Conservation (phyloP, 768 basidiomycete species). For the Lenzites betulinus region DNA sequence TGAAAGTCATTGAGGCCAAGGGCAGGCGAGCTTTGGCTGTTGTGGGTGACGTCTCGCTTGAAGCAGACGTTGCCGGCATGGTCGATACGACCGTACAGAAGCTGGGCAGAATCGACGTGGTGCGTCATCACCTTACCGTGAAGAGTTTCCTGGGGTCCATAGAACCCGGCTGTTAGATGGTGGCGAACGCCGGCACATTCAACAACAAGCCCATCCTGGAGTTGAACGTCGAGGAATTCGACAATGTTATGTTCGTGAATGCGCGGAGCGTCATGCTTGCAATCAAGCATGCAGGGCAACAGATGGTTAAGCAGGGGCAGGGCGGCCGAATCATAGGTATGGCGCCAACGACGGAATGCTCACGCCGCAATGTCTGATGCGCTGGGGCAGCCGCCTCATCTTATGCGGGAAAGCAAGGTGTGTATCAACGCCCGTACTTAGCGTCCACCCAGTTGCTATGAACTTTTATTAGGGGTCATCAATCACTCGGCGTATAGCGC, state of each 20-base stretch:
- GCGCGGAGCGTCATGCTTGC: slow-evolving; percentile 37
- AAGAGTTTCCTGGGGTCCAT: not conserved
- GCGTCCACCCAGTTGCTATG: not conserved
- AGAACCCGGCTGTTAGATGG: slow-evolving; percentile 21
- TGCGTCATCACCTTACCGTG: slow-evolving; percentile 16
- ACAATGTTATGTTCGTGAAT: slow-evolving; percentile 34
- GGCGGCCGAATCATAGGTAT: slow-evolving; percentile 43
- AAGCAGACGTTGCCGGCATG: slow-evolving; percentile 44
- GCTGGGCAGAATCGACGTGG: slow-evolving; percentile 50
- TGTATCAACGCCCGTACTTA: not conserved
- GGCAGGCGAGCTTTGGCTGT: slow-evolving; percentile 30
- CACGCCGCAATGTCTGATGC: not conserved
- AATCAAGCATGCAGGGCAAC: slow-evolving; percentile 41
- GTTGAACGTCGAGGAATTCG: slow-evolving; percentile 13
- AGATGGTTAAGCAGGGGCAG: slow-evolving; percentile 44
- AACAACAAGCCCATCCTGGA: slow-evolving; percentile 12
- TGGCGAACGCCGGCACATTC: slow-evolving; percentile 31
- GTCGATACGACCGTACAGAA: slow-evolving; percentile 31
- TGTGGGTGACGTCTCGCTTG: slow-evolving; percentile 44
- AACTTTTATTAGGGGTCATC: not conserved
- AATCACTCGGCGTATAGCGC: slow-evolving; percentile 21
- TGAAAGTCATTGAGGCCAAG: slow-evolving; percentile 19
- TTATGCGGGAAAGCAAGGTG: slow-evolving; percentile 19
- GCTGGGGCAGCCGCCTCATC: slow-evolving; percentile 22
- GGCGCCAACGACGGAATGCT: not conserved